phyloP scores from a whole-genome alignment of 257 asterid species.

The Solanum megistacrolobum region DNA sequence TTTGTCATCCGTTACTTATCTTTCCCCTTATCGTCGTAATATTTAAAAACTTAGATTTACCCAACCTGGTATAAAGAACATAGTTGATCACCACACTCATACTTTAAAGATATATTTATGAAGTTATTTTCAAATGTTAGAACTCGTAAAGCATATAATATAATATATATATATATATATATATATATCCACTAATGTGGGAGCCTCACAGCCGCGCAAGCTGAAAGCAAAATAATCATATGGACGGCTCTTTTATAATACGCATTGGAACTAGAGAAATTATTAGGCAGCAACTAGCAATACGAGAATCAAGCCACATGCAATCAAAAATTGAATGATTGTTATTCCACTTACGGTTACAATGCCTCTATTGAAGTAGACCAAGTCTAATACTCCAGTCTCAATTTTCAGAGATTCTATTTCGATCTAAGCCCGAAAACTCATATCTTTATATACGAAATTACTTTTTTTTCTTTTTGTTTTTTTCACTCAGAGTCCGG shows the following conservation, averaged over 20 bases:
- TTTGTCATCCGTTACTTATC: background rate
- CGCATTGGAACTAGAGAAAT: background rate
- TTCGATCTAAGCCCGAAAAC: too few species aligned
- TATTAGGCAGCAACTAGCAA: background rate
- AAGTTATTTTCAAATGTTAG: background rate
- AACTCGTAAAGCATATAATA: background rate
- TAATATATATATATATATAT: too few species aligned
- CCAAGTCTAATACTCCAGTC: rapidly evolving
- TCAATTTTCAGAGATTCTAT: rapidly evolving
- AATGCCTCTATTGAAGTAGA: background rate
- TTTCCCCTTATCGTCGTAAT: background rate
- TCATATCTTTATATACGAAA: too few species aligned
- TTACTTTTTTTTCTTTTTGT: rapidly evolving
- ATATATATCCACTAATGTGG: background rate
- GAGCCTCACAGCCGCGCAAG: background rate
- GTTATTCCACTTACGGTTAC: background rate
- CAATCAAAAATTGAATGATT: background rate
- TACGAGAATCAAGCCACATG: background rate
- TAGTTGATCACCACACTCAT: background rate
- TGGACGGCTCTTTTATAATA: background rate
- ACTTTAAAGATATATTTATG: background rate
- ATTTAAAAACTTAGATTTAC: background rate
- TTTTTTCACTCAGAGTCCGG: background rate
- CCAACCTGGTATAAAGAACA: background rate
- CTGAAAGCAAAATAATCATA: background rate